These are phyloP conservation scores for Agaricus subrufescens DNA, from an alignment of 768 basidiomycete species.

Conservation along the genomic window DNA sequence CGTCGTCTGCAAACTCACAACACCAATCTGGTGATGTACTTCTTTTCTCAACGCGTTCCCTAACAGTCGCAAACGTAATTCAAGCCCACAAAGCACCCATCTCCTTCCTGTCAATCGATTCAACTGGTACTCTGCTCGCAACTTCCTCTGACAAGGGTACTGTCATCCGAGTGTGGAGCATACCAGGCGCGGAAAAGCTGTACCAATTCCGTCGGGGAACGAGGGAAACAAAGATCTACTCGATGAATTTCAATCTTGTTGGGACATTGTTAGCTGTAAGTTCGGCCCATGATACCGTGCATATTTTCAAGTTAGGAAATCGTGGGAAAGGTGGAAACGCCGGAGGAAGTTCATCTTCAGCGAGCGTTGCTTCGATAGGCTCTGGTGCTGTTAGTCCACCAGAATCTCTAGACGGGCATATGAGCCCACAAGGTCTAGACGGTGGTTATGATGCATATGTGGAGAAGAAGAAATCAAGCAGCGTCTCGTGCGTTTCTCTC, in stretches of 20 bases:
- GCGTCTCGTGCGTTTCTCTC: constrained; percentile 49
- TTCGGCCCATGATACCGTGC: constrained; percentile 91
- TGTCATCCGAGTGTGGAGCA: constrained; percentile 90
- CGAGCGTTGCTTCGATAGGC: constrained; percentile 11
- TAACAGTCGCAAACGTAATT: constrained; percentile 92
- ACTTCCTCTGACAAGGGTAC: constrained; percentile 95
- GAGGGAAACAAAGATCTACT: constrained; percentile 80
- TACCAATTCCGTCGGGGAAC: constrained; percentile 95
- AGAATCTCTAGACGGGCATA: constrained; percentile 60
- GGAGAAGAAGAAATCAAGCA: constrained; percentile 64
- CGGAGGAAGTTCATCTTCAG: constrained; percentile 7
- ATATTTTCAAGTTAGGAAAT: constrained; percentile 83
- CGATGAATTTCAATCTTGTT: constrained; percentile 75
- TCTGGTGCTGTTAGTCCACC: constrained; percentile 49
- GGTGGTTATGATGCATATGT: constrained; percentile 86
- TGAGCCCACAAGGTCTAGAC: constrained; percentile 55
- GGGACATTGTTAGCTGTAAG: constrained; percentile 85
- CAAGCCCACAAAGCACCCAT: constrained; percentile 96
- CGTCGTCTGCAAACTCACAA: constrained; percentile 22
- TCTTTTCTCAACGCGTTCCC: constrained; percentile 88
- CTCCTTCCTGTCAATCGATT: constrained; percentile 81
- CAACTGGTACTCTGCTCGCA: constrained; percentile 84
- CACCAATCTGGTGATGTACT: constrained; percentile 80
- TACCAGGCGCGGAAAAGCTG: constrained; percentile 88
- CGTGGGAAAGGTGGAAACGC: constrained; percentile 1